Conservation (phyloP, 2,329 filamentous ascomycete genomes). For the Hawksworthiomyces lignivorus region DNA sequence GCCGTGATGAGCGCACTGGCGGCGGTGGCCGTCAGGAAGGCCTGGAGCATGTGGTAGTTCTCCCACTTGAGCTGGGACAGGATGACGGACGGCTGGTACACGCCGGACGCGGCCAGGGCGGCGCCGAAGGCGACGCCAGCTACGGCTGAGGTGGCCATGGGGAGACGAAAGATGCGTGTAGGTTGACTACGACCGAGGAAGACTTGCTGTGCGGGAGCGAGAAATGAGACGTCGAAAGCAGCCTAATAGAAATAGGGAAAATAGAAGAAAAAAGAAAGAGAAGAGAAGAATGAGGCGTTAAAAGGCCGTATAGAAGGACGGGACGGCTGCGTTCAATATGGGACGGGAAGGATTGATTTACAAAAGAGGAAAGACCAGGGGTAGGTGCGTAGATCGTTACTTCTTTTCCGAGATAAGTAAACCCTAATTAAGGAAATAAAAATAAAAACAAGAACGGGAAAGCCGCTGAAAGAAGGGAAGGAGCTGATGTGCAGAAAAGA, state of each 20-base stretch:
- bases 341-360: slow-evolving; percentile 1
- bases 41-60: slow-evolving; percentile 59
- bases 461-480: too few relatives aligned
- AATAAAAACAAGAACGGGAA: not conserved
- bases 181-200: too few relatives aligned
- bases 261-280: not conserved
- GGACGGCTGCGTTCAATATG: not conserved
- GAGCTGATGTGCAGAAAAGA: too few relatives aligned
- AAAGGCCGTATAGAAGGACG: not conserved
- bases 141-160: slow-evolving; percentile 26
- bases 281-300: not conserved
- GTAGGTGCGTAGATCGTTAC: not conserved
- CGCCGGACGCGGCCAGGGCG: slow-evolving; percentile 51
- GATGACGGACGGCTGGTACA: slow-evolving; percentile 53
- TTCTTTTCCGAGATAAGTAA: too few relatives aligned
- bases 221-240: too few relatives aligned
- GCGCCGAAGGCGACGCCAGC: slow-evolving; percentile 55
- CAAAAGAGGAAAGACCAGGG: not conserved
- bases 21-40: slow-evolving; percentile 55
- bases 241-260: not conserved
- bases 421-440: too few relatives aligned
- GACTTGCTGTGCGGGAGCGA: too few relatives aligned
- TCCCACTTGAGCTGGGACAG: slow-evolving; percentile 51
- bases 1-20: slow-evolving; percentile 45
- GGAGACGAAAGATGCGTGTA: too few relatives aligned